Base-by-base conservation (phyloP, 495 filamentous ascomycete species). In the Daldinia decipiens region DNA sequence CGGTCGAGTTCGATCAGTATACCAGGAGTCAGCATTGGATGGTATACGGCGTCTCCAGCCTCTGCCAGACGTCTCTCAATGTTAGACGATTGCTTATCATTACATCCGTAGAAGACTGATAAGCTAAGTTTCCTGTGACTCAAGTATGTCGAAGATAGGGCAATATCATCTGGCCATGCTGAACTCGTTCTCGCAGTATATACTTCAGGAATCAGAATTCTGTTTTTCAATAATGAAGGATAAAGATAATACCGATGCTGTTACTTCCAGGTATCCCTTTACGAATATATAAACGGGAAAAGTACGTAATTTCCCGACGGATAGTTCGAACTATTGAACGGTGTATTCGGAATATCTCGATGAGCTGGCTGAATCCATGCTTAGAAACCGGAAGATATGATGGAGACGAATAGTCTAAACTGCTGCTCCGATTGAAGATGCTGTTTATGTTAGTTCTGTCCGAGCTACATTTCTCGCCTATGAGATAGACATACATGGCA, bases 91-190 rank as follows among this genome's bases (percentile, higher is more conserved):
- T 71, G 68, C 1, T 36, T 13, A 13, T 58, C 40, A 26, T 29
- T 66, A 13, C 68, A 71, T 8, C 68, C 68, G 26, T 66, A 71
- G 58, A 71, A 71, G 17, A 71, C 52, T 4, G 57, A 58, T 1
- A 71, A 8, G n/a, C n/a, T 66, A 5, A 71, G 12, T 2, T 8
- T 66, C 34, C 27, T 66, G 8, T 58, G 51, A n/a, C 17, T 9
- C 15, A 71, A 15, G 27, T 71, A 66, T 19, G 58, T 66, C 11
- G 68, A 71, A 0, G 68, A 71, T 4, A 71, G 7, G 9, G 62
- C 68, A 38, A 71, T 58, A 31, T 66, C 62, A 15, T 54, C 8
- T 36, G 27, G 11, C 56, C 61, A 65, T 34, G 31, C 31, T 0
- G 62, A 24, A 34, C 68, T 61, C 31, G 32, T 70, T 43, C 68